Evolutionary conservation across 2,329 filamentous ascomycete genomes (phyloP), one percentile per base, ranked within the genome.

Genomic region (Arthroderma uncinatum): DNA sequence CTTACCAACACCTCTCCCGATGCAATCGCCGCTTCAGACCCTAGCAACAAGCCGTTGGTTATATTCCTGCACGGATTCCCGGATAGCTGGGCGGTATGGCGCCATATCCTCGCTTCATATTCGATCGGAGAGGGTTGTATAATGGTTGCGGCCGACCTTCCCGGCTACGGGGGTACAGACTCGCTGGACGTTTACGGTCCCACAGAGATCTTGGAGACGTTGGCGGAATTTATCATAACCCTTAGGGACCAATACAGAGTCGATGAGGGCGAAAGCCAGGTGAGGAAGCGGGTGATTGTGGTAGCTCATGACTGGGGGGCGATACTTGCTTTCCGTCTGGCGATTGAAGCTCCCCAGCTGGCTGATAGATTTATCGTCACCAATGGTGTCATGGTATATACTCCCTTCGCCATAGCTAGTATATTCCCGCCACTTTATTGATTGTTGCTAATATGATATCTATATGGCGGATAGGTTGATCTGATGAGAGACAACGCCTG

Each of bases 21-120:
- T 47, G 60, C 67, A 66, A 55, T 40, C 12, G 59, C 57, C 19
- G 60, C 39, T 16, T 57, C 62, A 60, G 50, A 23, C 54, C 59
- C 58, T 56, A 36, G 61, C 21, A 59, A 61, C 9, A 72, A 67
- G 54, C 70, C 72, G 0, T 65, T 82, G 14, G 71, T 79, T 23
- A 73, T 82, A 40, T 78, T 82, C 62, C 68, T 82, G 16, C 80
- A 83, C 65, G 80, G 81, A 37, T 83, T 82, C 58, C 81, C 81
- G 5, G 80, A 83, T 62, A 81, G 79, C 57, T 81, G 73, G 67
- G 71, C 76, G 9, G 67, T 82, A 54, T 83, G 79, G 78, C 73
- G 73, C 48, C 69, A 76, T 54, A 66, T 80, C 23, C 67, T 82
- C 19, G 66, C 67, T 39, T 75, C 74, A 0, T 58, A 70, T 7